Evolutionary conservation across 192 early-diverging fungal genomes (phyloP), one percentile per base, ranked within the genome.

Genomic region (Backusella westeae): DNA sequence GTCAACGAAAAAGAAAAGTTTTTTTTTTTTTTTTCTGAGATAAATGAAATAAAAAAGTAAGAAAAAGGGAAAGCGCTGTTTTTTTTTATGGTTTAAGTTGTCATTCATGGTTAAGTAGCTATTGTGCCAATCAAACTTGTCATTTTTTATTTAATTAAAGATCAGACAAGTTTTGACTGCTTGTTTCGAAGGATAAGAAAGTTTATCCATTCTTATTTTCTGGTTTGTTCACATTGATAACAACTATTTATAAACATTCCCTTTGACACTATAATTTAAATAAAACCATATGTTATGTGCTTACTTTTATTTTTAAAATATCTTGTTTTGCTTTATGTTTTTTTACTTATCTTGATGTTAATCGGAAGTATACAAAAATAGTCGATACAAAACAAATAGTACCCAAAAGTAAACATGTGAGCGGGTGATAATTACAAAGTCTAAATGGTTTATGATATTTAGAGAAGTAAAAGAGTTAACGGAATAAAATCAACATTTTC

Each of bases 71-170:
- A 56, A 56, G 21, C 21, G 53, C 7, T 56, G 21, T 56, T 56
- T 56, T 56, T 56, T 53, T 21, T 23, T 52, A 52, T 56, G 19
- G 46, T 56, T 56, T 26, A 56, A 23, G 53, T 56, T 59, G 53
- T 59, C 53, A 59, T 59, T 59, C 53, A 59, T 59, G 56, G 23
- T 26, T 29, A 12, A 63, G 29, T 63, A 63, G 12, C 56, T 63
- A 29, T 14, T 63, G 56, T 63, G 56, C 56, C 56, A 63, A 63
- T 63, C 56, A 63, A 63, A 63, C 56, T 63, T 63, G 56, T 26
- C 56, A 63, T 63, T 14, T 63, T 63, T 63, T 12, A 32, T 29
- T 29, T 29, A 63, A 29, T 63, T 63, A 12, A 29, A 29, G 29
- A 63, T 29, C 56, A 63, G 56, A 63, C 23, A 63, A 63, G 26